Base-by-base conservation (phyloP, 495 filamentous ascomycete genomes). In the Penicillium nucicola region DNA sequence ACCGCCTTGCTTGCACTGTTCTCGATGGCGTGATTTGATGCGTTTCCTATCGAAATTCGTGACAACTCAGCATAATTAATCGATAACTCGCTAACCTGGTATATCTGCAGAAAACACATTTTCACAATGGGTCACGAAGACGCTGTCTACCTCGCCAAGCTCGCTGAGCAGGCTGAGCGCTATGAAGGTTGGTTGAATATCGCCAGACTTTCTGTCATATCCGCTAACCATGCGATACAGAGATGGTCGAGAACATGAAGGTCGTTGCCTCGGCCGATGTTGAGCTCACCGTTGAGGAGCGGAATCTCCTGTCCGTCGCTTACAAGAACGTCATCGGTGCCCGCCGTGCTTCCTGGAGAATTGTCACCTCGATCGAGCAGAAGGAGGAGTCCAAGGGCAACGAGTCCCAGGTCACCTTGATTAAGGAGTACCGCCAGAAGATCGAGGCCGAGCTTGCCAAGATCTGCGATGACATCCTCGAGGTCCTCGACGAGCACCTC, bases 201-300 rank as follows among this genome's bases (percentile, higher is more conserved):
- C 18, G 18, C 36, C 35, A 37, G 28, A 37, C 20, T 32, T 13
- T 13, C 7, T 11, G 13, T 34, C 32, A 35, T 12, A 31, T 17
- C 42, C 42, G 50, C 58, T 72, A 48, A 74, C 64, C 19, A 50
- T 31, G 32, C 31, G 36, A 39, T 40, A 13, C 77, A 98, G 93
- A 98, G 75, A 98, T 98, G 93, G 93, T 98, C 54, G 95, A 97
- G 82, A 97, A 97, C 86, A 98, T 98, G 93, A 98, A 98, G 84
- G 84, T 87, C 61, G 95, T 98, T 65, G 93, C 93, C 60, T 92
- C 90, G 51, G 89, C 92, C 69, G 62, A 96, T 72, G 90, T 92
- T 77, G 95, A 97, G 74, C 89, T 98, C 55, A 92, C 90, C 56
- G 93, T 98, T 60, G 95, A 98, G 79, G 93, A 98, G 84, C 88